These are phyloP conservation scores for Grifola frondosa DNA, from an alignment of 1,284 basidiomycete species.

Conservation along the genomic window DNA sequence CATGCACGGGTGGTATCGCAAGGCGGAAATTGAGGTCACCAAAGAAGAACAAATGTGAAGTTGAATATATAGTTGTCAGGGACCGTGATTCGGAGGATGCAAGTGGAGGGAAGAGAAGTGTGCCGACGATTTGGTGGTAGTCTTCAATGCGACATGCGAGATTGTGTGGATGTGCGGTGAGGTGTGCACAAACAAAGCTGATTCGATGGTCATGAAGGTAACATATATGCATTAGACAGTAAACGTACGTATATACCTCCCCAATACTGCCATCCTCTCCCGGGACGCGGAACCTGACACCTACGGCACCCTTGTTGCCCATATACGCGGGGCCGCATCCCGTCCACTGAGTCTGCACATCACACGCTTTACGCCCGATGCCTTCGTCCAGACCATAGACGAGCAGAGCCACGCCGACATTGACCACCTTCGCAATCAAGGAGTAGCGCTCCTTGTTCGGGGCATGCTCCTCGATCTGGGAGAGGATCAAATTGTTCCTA, in stretches of 20 bases:
- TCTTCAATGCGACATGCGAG: constrained; percentile 75
- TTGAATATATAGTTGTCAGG: constrained; percentile 69
- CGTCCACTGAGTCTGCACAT: constrained; percentile 76
- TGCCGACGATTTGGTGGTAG: constrained; percentile 80
- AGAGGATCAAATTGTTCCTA: constrained; percentile 61
- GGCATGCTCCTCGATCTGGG: constrained; percentile 67
- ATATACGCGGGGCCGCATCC: constrained; percentile 76
- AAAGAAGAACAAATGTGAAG: constrained; percentile 84
- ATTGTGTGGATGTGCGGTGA: constrained; percentile 82
- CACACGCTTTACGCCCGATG: constrained; percentile 56
- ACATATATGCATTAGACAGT: background rate
- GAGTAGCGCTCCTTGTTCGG: constrained; percentile 69
- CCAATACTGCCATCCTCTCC: constrained; percentile 55
- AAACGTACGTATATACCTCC: constrained; percentile 79
- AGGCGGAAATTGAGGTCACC: constrained; percentile 93
- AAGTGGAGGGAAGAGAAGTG: constrained; percentile 74
- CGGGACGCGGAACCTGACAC: constrained; percentile 77
- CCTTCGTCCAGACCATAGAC: constrained; percentile 78
- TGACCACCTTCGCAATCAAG: constrained; percentile 71
- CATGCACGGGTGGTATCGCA: constrained; percentile 50
- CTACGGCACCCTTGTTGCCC: constrained; percentile 97
- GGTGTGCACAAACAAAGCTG: constrained; percentile 92
- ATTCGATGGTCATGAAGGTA: constrained; percentile 1
- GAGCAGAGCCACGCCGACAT: constrained; percentile 78
- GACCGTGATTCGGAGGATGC: constrained; percentile 39